Evolutionary conservation across 768 basidiomycete genomes (phyloP), one percentile per base, ranked within the genome.

Genomic region (Lactifluus piperatus): DNA sequence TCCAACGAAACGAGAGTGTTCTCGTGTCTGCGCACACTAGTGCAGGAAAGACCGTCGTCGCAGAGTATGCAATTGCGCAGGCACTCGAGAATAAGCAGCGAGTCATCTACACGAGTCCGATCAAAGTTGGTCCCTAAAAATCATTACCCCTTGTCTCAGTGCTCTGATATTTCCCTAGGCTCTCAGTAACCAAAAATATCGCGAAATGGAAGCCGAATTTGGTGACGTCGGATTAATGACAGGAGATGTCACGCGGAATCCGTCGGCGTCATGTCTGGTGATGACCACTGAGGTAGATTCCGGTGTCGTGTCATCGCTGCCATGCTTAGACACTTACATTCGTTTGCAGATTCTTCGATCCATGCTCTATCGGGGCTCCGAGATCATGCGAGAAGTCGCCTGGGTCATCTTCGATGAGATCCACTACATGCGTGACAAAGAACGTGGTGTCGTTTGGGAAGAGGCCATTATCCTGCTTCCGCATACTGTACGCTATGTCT

Each of bases 361-460:
- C 5, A 99, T 99, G 95, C 76, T 99, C 27, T 99, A 99, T 69
- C 86, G 97, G 54, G 97, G 97, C 39, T 97, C 94, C 4, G 97
- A 99, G 75, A 88, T 99, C 65, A 94, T 98, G 89, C 90, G 97
- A 57, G 97, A 99, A 76, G 95, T 99, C n/a, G 94, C 94, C 1
- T 99, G 97, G 97, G 95, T 98, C 57, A 84, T 99, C 64, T 99
- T 98, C 71, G 97, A 99, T 70, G 97, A 99, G 74, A 97, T 99
- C 62, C 97, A 99, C 70, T 99, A 98, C 74, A 99, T 98, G 97
- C 87, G 97, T 61, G 97, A 98, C 77, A 93, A 93, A 68, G 97
- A 99, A 70, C 90, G 97, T 65, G 97, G 97, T 65, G 97, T 99
- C 20, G 97, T 99, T 27, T 98, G 97, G 97, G 95, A 99, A 73